These are phyloP conservation scores for Begonia fuchsioides DNA, from an alignment of 306 rosid genomes.

Conservation along the genomic window DNA sequence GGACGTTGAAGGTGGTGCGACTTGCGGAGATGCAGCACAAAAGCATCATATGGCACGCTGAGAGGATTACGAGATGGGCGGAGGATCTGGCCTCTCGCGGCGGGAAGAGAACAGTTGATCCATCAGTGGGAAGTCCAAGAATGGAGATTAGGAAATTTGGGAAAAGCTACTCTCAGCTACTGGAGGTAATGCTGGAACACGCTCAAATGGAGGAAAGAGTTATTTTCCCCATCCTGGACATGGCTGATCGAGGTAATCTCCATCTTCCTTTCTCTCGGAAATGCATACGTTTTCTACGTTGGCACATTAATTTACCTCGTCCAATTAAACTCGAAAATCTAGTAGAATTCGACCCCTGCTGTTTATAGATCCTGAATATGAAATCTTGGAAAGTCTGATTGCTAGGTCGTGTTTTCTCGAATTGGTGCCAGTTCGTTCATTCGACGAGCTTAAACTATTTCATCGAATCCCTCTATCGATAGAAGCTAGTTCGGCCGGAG, in stretches of 20 bases:
- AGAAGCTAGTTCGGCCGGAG: no score
- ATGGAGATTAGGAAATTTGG: constrained; percentile 74
- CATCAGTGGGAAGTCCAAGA: constrained; percentile 48
- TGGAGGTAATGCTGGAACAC: constrained; percentile 73
- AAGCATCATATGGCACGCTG: constrained; percentile 58
- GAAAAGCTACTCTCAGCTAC: constrained; percentile 58
- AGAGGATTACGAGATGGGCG: constrained; percentile 62
- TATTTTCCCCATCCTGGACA: constrained; percentile 62
- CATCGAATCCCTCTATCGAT: no score
- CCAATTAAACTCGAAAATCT: neutral
- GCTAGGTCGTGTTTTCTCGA: no score
- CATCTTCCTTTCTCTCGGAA: neutral
- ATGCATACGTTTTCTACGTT: no score
- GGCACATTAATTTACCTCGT: neutral
- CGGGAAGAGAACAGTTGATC: constrained; percentile 48
- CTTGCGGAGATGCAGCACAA: constrained; percentile 45
- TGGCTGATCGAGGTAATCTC: constrained; percentile 55
- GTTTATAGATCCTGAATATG: no score
- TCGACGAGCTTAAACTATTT: no score
- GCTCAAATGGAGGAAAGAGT: constrained; percentile 80
- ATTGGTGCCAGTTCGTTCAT: no score
- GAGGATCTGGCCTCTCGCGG: constrained; percentile 62
- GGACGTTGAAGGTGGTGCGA: constrained; percentile 33
- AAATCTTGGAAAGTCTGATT: no score
- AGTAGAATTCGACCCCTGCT: no score